phyloP scores from a whole-genome alignment of 2,329 filamentous ascomycete species.

The Colletotrichum siamense region DNA sequence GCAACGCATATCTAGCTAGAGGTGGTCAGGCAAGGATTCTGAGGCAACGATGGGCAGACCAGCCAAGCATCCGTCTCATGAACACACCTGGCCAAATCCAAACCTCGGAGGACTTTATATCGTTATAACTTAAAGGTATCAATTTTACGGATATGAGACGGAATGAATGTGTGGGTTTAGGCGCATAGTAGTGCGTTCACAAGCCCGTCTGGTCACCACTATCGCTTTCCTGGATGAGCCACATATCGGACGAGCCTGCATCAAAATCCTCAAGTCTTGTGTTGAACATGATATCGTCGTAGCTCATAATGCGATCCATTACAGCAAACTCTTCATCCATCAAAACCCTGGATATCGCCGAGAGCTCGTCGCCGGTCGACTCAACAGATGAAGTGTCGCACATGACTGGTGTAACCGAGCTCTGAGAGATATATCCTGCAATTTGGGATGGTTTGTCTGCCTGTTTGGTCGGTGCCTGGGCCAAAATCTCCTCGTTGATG shows the following conservation, averaged over 20 bases:
- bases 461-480: neutral
- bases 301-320: neutral
- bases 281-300: neutral
- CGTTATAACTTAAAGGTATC: neutral
- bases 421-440: neutral
- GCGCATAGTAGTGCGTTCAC: neutral
- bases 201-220: neutral
- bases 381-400: neutral
- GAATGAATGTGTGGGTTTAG: neutral
- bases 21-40: neutral
- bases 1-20: neutral
- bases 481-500: neutral
- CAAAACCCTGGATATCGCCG: neutral
- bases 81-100: neutral
- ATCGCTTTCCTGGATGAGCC: neutral
- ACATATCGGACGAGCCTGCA: neutral
- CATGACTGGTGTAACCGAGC: neutral
- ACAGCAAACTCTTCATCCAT: neutral
- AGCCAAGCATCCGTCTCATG: neutral
- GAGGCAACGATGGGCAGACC: neutral
- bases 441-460: neutral
- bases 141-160: neutral
- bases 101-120: neutral
- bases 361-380: neutral
- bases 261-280: neutral